These are phyloP conservation scores for Melanogaster broomeanus DNA, from an alignment of 768 basidiomycete species.

Conservation along the genomic window DNA sequence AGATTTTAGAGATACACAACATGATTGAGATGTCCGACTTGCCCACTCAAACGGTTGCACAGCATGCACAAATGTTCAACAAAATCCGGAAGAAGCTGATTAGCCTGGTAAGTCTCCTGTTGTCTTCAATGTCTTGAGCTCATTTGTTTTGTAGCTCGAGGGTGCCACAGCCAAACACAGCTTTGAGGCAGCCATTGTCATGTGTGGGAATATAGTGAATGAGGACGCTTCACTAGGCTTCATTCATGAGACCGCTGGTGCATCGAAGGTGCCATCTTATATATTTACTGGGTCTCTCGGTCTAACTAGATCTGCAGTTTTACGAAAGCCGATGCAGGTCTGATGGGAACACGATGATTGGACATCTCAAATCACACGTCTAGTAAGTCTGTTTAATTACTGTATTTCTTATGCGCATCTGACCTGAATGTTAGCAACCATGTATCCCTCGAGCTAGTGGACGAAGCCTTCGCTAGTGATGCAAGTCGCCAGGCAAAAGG, in stretches of 20 bases:
- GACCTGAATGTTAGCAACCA: neutral
- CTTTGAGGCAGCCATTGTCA: constrained; percentile 8
- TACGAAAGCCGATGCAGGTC: neutral
- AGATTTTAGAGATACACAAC: constrained; percentile 1
- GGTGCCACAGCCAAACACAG: constrained; percentile 1
- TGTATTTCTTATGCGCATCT: neutral
- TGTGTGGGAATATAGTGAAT: constrained; percentile 10
- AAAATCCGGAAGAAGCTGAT: neutral
- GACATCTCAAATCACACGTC: neutral
- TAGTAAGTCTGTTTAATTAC: neutral
- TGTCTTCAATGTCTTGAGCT: neutral
- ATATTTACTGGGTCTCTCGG: neutral
- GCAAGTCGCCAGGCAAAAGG: neutral
- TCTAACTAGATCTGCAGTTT: neutral
- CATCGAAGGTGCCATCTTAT: neutral
- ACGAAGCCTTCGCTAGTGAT: neutral
- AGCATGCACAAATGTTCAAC: neutral
- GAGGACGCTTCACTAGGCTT: constrained; percentile 2
- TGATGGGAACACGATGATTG: neutral
- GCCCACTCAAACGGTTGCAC: neutral
- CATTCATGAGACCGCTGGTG: neutral
- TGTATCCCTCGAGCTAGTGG: neutral
- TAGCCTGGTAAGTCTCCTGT: neutral
- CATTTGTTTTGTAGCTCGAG: neutral
- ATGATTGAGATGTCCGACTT: neutral